A percentile compares a stretch with the other conserved stretches of the same genome.
phyloP scores from a whole-genome alignment of 2,329 filamentous ascomycete genomes.

The Alternaria triticimaculans region DNA sequence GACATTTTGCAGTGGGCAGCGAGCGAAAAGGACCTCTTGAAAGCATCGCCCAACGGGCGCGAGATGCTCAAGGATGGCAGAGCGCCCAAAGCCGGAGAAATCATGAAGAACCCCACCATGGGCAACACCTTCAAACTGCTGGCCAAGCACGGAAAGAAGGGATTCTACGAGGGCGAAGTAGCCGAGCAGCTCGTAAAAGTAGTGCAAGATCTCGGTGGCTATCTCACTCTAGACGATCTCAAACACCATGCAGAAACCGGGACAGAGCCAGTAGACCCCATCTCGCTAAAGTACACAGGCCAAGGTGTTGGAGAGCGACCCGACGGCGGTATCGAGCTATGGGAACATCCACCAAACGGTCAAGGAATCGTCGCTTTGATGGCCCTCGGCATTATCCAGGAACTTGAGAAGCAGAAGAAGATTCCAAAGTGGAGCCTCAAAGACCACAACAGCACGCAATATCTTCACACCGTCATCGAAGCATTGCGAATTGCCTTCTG shows the following conservation, averaged over 20 bases:
- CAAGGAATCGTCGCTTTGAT: slow-evolving; percentile 95
- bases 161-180: slow-evolving; percentile 87
- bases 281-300: slow-evolving; percentile 78
- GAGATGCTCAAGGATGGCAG: slow-evolving; percentile 87
- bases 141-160: slow-evolving; percentile 80
- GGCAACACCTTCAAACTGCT: slow-evolving; percentile 82
- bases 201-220: slow-evolving; percentile 75
- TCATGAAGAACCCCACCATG: slow-evolving; percentile 84
- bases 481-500: slow-evolving; percentile 87
- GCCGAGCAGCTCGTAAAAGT: slow-evolving; percentile 83
- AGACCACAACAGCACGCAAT: slow-evolving; percentile 79
- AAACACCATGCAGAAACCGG: slow-evolving; percentile 75
- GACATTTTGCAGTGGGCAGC: slow-evolving; percentile 68
- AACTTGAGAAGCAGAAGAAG: slow-evolving; percentile 76
- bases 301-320: slow-evolving; percentile 63
- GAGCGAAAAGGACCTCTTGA: slow-evolving; percentile 68
- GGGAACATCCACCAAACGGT: slow-evolving; percentile 97
- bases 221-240: slow-evolving; percentile 80
- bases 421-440: slow-evolving; percentile 72
- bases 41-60: slow-evolving; percentile 81
- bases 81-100: slow-evolving; percentile 79
- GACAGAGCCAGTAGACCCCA: slow-evolving; percentile 82
- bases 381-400: slow-evolving; percentile 89
- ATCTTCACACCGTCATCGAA: slow-evolving; percentile 86
- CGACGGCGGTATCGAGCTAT: slow-evolving; percentile 74